Base-by-base conservation (phyloP, 371 early-diverging fungal genomes). In the Syncephalastrum racemosum region DNA sequence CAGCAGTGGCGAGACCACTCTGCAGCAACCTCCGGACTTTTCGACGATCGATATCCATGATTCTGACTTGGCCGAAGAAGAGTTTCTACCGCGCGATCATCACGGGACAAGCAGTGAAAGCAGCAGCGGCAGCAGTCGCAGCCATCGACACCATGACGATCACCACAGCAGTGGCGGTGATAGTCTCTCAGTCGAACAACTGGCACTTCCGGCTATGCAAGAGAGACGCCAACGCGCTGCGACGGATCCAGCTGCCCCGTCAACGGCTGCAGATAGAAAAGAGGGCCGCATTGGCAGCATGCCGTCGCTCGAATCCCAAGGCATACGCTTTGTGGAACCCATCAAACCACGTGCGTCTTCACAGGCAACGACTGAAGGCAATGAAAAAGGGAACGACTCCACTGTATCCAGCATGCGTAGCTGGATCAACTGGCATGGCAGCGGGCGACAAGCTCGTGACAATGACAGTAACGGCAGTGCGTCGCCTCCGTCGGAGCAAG, bases 241-340 rank as follows among this genome's bases (percentile, higher is more conserved):
- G 51, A 46, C 27, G 51, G n/a, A 67, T 60, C 15, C 68, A 51
- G 4, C 65, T 66, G 23, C 41, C 59, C 36, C 48, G 47, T 22
- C 66, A 75, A 46, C 56, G 50, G 7, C 36, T 31, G 10, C 36
- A 31, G 36, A 31, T 5, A 31, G 36, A 5, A 31, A 31, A 10
- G 36, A 23, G 22, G 18, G 22, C 41, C 54, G 23, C 31, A 52
- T 18, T 4, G 24, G 19, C 22, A 43, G 18, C 13, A 39, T 36
- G 20, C 22, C 61, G 7, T 22, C 22, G 0, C 56, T 25, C 22
- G 75, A 75, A 49, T 45, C 68, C 24, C 73, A 72, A 14, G 68
- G 70, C 27, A 79, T 79, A 20, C 69, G 75, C 16, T 79, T 79
- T 54, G 43, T 79, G 27, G 79, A 79, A 50, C 79, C 79, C n/a